Base-by-base conservation (phyloP, 495 filamentous ascomycete species). In the Penicillium dipodomyicola region DNA sequence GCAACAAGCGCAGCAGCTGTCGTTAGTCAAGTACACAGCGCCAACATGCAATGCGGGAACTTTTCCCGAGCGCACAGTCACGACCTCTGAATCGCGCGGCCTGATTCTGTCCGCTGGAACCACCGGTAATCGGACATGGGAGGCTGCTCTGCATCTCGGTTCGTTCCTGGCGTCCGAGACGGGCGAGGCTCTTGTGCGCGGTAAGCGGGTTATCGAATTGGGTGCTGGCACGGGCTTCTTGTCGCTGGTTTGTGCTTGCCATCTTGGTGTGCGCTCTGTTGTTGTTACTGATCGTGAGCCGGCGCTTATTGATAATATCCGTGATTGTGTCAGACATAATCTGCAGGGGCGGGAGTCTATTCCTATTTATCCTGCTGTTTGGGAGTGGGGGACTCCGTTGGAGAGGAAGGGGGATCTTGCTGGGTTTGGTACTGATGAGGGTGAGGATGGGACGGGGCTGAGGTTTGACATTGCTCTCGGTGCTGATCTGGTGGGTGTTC, bases 51-150 rank as follows among this genome's bases (percentile, higher is more conserved):
- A 29, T 11, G 8, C 8, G 3, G 45, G 29, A 27, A 14, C n/a
- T 4, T 19, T 1, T 30, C 56, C 70, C 88, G 56, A 87, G 77
- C 54, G 64, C 30, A 71, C 70, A 41, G 63, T 77, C 4, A 68
- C 67, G 30, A 77, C 70, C 15, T 71, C 65, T 14, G 93, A 97
- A 73, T 85, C 88, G 11, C 84, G 87, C 4, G 79, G 80, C 27
- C 68, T 96, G 1, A 83, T 97, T 41, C 85, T 89, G 9, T 83
- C 84, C 1, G 73, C 79, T 6, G 90, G 89, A 4, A 96, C 89
- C 3, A 97, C 93, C 0, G 93, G 93, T 0, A 77, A 91, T 27
- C 84, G 93, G 11, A 97, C 93, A 5, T 97, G 93, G 93, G 93
- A 96, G 73, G 93, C 93, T 4, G 85, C 91, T 0, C 72, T 97